phyloP scores from a whole-genome alignment of 2,329 filamentous ascomycete genomes.

The Lecanicillium sp. region DNA sequence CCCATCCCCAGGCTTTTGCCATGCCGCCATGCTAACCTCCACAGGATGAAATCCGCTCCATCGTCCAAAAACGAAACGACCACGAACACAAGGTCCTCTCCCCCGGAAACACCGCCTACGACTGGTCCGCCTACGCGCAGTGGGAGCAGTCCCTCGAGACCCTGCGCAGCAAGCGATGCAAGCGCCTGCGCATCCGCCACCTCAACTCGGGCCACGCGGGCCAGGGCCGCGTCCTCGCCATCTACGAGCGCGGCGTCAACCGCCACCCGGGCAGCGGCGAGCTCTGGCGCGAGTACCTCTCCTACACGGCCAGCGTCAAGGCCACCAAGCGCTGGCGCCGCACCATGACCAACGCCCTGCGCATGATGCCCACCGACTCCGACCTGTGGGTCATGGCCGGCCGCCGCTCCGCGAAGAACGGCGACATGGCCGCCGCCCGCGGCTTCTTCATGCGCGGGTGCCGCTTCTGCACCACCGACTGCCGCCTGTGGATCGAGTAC shows the following conservation, averaged over 20 bases:
- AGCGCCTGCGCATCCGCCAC: slow-evolving; percentile 67
- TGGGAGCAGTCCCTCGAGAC: slow-evolving; percentile 65
- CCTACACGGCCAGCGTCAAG: slow-evolving; percentile 65
- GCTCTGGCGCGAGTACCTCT: slow-evolving; percentile 86
- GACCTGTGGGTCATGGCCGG: slow-evolving; percentile 85
- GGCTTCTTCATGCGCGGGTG: slow-evolving; percentile 83
- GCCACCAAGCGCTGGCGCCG: slow-evolving; percentile 59
- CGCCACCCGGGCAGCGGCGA: slow-evolving; percentile 75
- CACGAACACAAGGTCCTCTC: slow-evolving; percentile 89
- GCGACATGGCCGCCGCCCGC: slow-evolving; percentile 80
- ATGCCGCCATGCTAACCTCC: too few relatives aligned
- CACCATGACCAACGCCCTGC: slow-evolving; percentile 60
- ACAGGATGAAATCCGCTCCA: slow-evolving; percentile 81
- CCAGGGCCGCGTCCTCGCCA: slow-evolving; percentile 77
- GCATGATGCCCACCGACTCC: slow-evolving; percentile 77
- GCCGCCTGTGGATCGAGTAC: slow-evolving; percentile 80
- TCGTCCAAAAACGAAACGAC: slow-evolving; percentile 84
- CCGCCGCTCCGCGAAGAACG: slow-evolving; percentile 66
- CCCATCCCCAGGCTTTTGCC: slow-evolving; percentile 4
- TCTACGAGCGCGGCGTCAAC: slow-evolving; percentile 78
- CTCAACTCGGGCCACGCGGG: slow-evolving; percentile 60
- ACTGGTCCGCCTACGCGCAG: slow-evolving; percentile 77
- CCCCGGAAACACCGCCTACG: slow-evolving; percentile 64
- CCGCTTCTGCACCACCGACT: slow-evolving; percentile 75
- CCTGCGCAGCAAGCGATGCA: slow-evolving; percentile 74